phyloP scores from a whole-genome alignment of 495 filamentous ascomycete species.

The Daldinia bambusicola region DNA sequence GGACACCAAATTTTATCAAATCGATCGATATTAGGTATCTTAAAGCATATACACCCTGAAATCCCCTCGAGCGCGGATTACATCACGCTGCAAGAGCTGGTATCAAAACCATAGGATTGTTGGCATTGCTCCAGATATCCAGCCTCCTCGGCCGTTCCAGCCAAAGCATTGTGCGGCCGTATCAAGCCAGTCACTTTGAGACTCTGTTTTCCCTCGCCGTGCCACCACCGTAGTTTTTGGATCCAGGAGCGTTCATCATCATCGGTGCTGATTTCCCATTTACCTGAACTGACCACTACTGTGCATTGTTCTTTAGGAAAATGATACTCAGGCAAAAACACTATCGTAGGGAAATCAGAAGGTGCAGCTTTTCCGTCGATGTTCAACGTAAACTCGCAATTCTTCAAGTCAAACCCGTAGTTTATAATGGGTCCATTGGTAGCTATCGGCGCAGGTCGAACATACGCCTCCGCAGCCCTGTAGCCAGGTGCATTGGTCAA shows the following conservation, averaged over 20 bases:
- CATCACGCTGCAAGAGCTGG: constrained; percentile 56
- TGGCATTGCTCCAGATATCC: constrained; percentile 62
- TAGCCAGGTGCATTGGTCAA: constrained; percentile 72
- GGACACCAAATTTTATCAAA: background rate
- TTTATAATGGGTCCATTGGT: constrained; percentile 73
- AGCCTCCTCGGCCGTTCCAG: constrained; percentile 53
- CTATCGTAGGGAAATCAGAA: constrained; percentile 73
- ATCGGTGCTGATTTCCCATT: constrained; percentile 83
- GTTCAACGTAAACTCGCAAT: constrained; percentile 75
- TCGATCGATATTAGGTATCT: background rate
- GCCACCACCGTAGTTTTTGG: constrained; percentile 90
- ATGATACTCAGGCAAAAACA: constrained; percentile 92
- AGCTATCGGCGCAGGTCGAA: constrained; percentile 83
- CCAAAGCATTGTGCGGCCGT: constrained; percentile 51
- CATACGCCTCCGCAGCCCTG: constrained; percentile 89
- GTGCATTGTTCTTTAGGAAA: constrained; percentile 78
- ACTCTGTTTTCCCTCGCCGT: constrained; percentile 82
- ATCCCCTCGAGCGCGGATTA: constrained; percentile 34
- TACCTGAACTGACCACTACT: constrained; percentile 83
- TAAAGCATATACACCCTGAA: background rate
- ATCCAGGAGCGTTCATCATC: constrained; percentile 72
- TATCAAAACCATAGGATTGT: constrained; percentile 47
- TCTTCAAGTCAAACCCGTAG: constrained; percentile 82
- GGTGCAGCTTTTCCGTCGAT: constrained; percentile 64
- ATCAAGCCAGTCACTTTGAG: constrained; percentile 81